Base-by-base conservation (phyloP, 768 basidiomycete species). In the Hygrophorus russula region DNA sequence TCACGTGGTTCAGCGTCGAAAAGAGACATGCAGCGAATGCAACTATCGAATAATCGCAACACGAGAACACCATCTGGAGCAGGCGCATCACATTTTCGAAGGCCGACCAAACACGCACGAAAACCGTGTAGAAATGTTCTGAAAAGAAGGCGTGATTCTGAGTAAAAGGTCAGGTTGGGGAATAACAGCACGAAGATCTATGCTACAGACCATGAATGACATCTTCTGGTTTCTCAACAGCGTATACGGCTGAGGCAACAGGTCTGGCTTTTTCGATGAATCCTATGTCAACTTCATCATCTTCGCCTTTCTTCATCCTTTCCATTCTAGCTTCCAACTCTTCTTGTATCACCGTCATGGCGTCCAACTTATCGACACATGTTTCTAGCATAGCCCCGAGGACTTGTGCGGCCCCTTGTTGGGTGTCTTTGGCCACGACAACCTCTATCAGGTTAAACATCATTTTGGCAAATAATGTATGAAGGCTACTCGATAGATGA, bases 381-480 rank as follows among this genome's bases (percentile, higher is more conserved):
- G 82, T 82, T 57, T 91, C 81, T 41, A 96, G 74, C 60, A 97
- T 78, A 30, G 78, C 71, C 18, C 67, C 63, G 5, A 98, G 66
- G n/a, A 91, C 67, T 42, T 71, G 70, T 2, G 76, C 71, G 8
- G 88, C 81, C 37, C 78, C 80, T 43, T 74, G 70, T 17, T 74
- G 66, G 0, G 80, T 77, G 38, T 82, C 84, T 59, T 94, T 92
- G 24, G 71, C 63, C 17, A 83, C 63, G 34, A 97, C 80, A 36
- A 78, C 74, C 44, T 98, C 96, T 34, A 87, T 74, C 38, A 96
- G 71, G 49, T 85, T 86, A 55, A 91, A 85, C 59, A 97, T 80
- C 65, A 96, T 80, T 61, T 97, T 98, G 41, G 85, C 83, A 50
- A 87, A 89, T 57, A 97, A 71, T 10, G 87, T 88, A 55, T 97